phyloP scores from a whole-genome alignment of 2,329 filamentous ascomycete genomes.

The Ceratocystis variospora region DNA sequence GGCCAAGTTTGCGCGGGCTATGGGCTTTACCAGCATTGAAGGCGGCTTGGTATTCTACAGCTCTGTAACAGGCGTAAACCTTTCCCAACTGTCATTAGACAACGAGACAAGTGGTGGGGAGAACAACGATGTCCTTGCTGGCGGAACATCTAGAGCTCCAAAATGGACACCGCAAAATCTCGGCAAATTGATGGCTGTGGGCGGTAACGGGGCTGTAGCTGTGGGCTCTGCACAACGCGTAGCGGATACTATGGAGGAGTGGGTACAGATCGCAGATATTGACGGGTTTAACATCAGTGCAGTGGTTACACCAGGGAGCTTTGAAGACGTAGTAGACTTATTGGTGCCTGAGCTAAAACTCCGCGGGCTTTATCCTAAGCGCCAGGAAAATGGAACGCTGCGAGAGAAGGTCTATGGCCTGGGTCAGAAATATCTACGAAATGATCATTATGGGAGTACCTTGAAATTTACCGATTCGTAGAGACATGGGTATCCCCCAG shows the following conservation, averaged over 20 bases:
- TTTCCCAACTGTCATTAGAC: conserved; percentile 46
- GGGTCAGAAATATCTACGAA: neutral
- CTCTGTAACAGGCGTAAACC: conserved; percentile 53
- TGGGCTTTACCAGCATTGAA: conserved; percentile 41
- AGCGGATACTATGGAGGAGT: conserved; percentile 27
- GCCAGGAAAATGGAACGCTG: neutral
- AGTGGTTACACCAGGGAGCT: conserved; percentile 40
- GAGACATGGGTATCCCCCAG: too few relatives aligned
- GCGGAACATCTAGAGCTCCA: conserved; percentile 36
- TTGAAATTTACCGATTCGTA: neutral
- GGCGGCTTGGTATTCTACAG: conserved; percentile 51
- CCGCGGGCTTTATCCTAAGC: conserved; percentile 38
- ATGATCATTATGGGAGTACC: conserved; percentile 6
- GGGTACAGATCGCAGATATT: conserved; percentile 41
- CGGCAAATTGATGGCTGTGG: conserved; percentile 26
- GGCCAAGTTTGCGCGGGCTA: conserved; percentile 34
- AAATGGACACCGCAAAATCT: conserved; percentile 28
- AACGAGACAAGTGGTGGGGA: conserved; percentile 39
- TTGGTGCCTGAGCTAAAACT: conserved; percentile 47
- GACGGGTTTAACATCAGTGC: conserved; percentile 39
- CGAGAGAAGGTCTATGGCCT: conserved; percentile 2
- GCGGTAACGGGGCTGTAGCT: conserved; percentile 24
- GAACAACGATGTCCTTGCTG: conserved; percentile 21
- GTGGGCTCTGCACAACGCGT: conserved; percentile 26
- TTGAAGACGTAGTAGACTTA: conserved; percentile 51